Base-by-base conservation (phyloP, 176 grass and related monocot genomes). In the Eragrostis curvula region DNA sequence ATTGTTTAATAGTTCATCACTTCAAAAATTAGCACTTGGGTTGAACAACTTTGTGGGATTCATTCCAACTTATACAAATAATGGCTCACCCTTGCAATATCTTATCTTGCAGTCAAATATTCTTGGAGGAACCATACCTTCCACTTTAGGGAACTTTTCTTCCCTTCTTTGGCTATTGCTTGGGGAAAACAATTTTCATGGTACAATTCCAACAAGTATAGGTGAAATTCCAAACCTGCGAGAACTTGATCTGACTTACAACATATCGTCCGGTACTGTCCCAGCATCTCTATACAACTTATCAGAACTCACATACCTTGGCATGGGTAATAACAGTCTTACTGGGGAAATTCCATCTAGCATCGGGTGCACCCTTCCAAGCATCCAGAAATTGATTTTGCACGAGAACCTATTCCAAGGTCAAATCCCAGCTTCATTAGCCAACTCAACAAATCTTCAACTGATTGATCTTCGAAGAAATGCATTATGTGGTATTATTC, bases 91-190 rank as follows among this genome's bases (percentile, higher is more conserved):
- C 7, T 43, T 82, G 9, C 0, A 20, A 46, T 8, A 28, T 75
- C 56, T 87, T 5, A 60, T 66, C 11, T 11, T 87, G 3, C 8
- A 16, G 23, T 8, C 1, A 25, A 87, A 87, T 21, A 58, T 62
- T 62, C 80, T 88, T 24, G 55, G 74, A 3, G 87, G 81, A 1
- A 15, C 17, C 30, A 84, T 84, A 25, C 87, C 87, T 20, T 50
- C 74, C 12, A 79, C 81, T 9, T 51, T 89, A 59, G 81, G 75
- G 42, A 84, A 89, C 45, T 12, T 84, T 2, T 79, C 87, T 42
- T 74, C 74, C 7, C 47, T 84, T 51, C 0, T 13, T 0, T 12
- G 8, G 27, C 80, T 89, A 29, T 23, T 73, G 6, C 74, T 89
- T 73, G 27, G 25, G 12, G 3, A 89, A 1, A 89, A 89, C 60